Evolutionary conservation across 73 alveolate genomes (phyloP).

Genomic region (Paramecium caudatum): DNA sequence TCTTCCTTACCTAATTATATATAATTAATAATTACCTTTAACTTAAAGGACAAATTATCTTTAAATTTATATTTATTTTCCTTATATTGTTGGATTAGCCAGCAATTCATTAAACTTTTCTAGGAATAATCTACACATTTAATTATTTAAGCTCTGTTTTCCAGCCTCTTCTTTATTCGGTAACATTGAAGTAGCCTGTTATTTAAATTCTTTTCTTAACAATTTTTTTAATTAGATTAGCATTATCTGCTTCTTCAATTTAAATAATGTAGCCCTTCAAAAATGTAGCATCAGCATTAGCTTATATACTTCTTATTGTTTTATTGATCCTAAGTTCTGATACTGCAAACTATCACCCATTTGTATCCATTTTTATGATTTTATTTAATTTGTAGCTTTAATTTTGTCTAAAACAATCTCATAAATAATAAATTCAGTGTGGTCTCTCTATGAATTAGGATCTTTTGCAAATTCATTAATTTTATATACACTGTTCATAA

Average conservation of each 20-base stretch:
- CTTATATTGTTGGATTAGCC: background rate
- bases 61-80: background rate
- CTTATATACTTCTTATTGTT: background rate
- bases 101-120: background rate
- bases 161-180: background rate
- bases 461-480: no score
- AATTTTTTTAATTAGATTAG: background rate
- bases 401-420: no score
- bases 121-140: background rate
- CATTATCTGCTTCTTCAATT: background rate
- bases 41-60: background rate
- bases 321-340: no score
- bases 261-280: background rate
- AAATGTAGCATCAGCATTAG: slow-evolving; percentile 23
- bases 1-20: background rate
- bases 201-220: background rate
- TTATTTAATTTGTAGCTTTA: no score
- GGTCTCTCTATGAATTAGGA: no score
- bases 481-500: no score
- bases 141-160: background rate
- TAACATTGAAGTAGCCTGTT: background rate
- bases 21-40: background rate
- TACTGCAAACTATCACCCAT: no score
- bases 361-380: no score
- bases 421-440: no score